These are phyloP conservation scores for Conringia planisiliqua DNA, from an alignment of 345 rosid species.

Conservation along the genomic window DNA sequence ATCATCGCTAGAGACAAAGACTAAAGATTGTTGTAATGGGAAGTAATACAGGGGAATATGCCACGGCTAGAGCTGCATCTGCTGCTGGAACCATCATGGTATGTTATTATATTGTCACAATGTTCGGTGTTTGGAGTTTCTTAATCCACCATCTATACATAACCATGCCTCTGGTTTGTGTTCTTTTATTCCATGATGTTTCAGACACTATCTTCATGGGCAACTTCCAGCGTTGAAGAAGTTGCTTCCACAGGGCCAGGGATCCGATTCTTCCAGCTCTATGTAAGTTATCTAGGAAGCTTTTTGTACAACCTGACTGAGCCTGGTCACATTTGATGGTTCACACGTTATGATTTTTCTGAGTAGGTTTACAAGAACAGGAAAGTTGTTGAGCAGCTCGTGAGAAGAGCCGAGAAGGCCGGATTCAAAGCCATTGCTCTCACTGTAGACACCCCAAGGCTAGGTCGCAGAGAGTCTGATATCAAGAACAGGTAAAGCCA, in stretches of 20 bases:
- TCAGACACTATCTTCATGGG: slow-evolving; percentile 84
- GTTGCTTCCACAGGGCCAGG: slow-evolving; percentile 90
- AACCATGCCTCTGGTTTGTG: not conserved
- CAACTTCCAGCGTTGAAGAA: slow-evolving; percentile 86
- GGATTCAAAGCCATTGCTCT: slow-evolving; percentile 92
- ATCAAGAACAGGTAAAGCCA: slow-evolving; percentile 67
- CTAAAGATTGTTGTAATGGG: not conserved
- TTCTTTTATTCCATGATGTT: not conserved
- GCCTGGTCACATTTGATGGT: not conserved
- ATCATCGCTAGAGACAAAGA: not conserved
- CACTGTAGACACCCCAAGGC: slow-evolving; percentile 83
- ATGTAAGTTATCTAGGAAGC: slow-evolving; percentile 41
- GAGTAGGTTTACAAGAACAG: slow-evolving; percentile 64
- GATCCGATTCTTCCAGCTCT: slow-evolving; percentile 80
- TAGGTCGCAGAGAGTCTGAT: slow-evolving; percentile 84
- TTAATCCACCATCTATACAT: not conserved
- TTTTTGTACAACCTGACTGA: not conserved
- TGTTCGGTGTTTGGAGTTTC: not conserved
- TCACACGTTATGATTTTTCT: not conserved
- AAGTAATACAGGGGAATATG: slow-evolving; percentile 72
- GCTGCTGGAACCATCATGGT: slow-evolving; percentile 91
- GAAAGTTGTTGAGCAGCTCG: slow-evolving; percentile 74
- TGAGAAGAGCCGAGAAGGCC: slow-evolving; percentile 78
- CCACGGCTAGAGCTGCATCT: slow-evolving; percentile 87
- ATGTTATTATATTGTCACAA: not conserved